These are phyloP conservation scores for Brassica juncea DNA, from an alignment of 345 rosid genomes.

Conservation along the genomic window DNA sequence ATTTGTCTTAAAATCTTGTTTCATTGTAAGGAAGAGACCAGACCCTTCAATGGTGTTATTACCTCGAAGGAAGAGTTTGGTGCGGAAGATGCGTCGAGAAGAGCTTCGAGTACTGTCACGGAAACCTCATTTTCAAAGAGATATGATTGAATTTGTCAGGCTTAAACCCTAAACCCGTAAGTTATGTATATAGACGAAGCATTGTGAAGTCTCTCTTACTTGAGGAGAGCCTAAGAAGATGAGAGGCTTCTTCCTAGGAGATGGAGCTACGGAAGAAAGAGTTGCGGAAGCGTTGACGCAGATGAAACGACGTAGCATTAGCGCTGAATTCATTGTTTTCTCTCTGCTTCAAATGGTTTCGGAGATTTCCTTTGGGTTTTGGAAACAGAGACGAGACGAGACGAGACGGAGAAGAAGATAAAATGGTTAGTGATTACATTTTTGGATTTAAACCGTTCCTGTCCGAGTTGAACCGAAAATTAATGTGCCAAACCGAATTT, in stretches of 20 bases:
- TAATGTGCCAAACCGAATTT: not conserved
- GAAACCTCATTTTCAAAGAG: slow-evolving; percentile 53
- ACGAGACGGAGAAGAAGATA: not conserved
- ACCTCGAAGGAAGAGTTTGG: slow-evolving; percentile 79
- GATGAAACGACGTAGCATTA: slow-evolving; percentile 71
- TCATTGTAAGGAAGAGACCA: not conserved
- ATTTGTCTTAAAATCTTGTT: slow-evolving; percentile 9
- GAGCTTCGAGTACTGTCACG: slow-evolving; percentile 77
- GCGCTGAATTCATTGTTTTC: slow-evolving; percentile 42
- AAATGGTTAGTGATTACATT: not conserved
- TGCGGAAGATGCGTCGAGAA: slow-evolving; percentile 63
- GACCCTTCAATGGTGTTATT: not conserved
- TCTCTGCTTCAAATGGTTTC: slow-evolving; percentile 17
- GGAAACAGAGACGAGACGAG: not conserved
- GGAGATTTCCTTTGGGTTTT: slow-evolving; percentile 4
- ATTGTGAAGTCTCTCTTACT: slow-evolving; percentile 39
- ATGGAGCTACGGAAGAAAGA: slow-evolving; percentile 29
- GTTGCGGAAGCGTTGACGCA: slow-evolving; percentile 47
- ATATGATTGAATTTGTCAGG: not conserved
- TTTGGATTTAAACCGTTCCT: not conserved
- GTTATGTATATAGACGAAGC: not conserved
- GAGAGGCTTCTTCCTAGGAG: slow-evolving; percentile 67
- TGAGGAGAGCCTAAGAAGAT: slow-evolving; percentile 94
- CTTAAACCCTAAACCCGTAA: slow-evolving; percentile 7
- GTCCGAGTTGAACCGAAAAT: not conserved